A percentile compares a stretch with the other conserved stretches of the same genome.
Evolutionary conservation across 371 early-diverging fungal genomes (phyloP).

Genomic region (Nematocida sp.): DNA sequence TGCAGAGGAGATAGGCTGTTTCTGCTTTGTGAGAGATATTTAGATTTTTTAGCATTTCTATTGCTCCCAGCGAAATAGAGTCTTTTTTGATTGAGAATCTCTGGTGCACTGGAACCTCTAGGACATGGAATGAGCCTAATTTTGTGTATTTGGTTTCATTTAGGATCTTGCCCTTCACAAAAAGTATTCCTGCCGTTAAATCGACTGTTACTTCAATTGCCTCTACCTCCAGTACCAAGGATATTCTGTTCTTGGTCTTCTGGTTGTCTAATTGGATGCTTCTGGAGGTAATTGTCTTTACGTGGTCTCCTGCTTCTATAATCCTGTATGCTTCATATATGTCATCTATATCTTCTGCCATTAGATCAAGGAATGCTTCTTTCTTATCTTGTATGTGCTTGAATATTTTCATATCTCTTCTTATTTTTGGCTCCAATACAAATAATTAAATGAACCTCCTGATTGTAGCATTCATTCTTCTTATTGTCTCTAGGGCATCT

Average conservation of each 20-base stretch:
- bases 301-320: conserved; percentile 53
- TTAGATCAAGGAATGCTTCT: conserved; percentile 31
- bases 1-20: conserved; percentile 57
- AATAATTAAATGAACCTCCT: not conserved
- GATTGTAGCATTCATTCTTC: not conserved
- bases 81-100: conserved; percentile 57
- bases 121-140: conserved; percentile 60
- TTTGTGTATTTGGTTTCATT: conserved; percentile 60
- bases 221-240: conserved; percentile 55
- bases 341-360: conserved; percentile 61
- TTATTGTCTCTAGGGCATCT: not conserved
- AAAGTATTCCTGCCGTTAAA: conserved; percentile 56
- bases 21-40: conserved; percentile 52
- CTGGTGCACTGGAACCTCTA: conserved; percentile 56
- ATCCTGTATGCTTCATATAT: conserved; percentile 59
- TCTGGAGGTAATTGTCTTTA: conserved; percentile 56
- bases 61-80: conserved; percentile 26
- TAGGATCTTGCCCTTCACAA: conserved; percentile 60
- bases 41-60: conserved; percentile 47
- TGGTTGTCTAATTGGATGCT: conserved; percentile 55
- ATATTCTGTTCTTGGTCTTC: conserved; percentile 55
- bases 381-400: conserved; percentile 14
- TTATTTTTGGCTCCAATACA: not conserved
- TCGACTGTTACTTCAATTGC: conserved; percentile 56
- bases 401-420: conserved; percentile 35